These are phyloP conservation scores for Phytophthora megakarya DNA, from an alignment of 352 stramenopile species.

Conservation along the genomic window DNA sequence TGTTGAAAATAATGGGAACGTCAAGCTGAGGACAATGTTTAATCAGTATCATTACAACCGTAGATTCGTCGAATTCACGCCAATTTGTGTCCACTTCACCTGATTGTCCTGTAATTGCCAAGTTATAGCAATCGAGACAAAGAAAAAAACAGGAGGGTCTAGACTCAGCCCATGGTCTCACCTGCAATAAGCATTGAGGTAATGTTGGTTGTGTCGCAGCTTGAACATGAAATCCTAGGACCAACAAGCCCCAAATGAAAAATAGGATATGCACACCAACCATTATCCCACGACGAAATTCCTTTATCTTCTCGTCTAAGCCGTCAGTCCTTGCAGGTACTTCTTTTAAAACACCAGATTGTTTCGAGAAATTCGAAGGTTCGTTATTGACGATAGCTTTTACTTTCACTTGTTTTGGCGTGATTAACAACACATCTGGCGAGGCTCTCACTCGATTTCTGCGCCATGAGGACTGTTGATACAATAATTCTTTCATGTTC, in stretches of 20 bases:
- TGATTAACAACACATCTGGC: background rate
- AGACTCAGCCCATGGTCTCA: conserved; percentile 34
- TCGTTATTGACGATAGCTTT: background rate
- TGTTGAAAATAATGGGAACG: background rate
- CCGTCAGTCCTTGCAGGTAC: background rate
- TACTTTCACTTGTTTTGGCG: background rate
- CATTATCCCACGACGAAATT: background rate
- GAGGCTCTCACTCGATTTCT: background rate
- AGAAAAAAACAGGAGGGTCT: conserved; percentile 37
- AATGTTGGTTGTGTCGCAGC: conserved; percentile 7
- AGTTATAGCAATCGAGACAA: conserved; percentile 30
- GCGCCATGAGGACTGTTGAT: background rate
- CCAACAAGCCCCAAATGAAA: conserved; percentile 9
- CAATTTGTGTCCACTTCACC: conserved; percentile 17
- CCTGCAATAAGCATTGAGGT: conserved; percentile 24
- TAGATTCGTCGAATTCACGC: conserved; percentile 26
- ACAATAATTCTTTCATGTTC: conserved; percentile 25
- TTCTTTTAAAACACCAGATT: no score
- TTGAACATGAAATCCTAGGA: conserved; percentile 16
- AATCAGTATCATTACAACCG: conserved; percentile 32
- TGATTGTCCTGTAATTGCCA: conserved; percentile 16
- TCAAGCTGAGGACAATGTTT: conserved; percentile 27
- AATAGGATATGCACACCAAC: background rate
- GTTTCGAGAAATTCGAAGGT: no score
- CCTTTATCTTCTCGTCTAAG: background rate